phyloP scores from a whole-genome alignment of 768 basidiomycete genomes.

The Leccinum sublutescens region DNA sequence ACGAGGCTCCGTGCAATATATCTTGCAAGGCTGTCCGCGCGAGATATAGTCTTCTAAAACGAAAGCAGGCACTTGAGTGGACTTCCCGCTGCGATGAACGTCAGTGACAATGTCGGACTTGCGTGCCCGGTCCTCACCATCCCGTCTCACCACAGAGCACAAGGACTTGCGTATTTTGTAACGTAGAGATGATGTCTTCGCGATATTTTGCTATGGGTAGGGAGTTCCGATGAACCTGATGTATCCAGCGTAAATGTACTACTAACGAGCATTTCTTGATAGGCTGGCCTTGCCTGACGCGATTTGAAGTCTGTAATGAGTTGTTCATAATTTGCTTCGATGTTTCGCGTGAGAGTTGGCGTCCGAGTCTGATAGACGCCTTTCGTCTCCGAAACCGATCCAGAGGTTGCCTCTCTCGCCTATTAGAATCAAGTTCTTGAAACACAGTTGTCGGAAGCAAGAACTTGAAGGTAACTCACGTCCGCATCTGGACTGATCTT shows the following conservation, averaged over 20 bases:
- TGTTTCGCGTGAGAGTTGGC: slow-evolving; percentile 9
- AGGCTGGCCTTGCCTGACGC: slow-evolving; percentile 61
- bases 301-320: slow-evolving; percentile 56
- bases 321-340: slow-evolving; percentile 40
- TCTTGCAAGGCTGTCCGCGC: slow-evolving; percentile 78
- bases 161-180: slow-evolving; percentile 78
- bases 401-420: slow-evolving; percentile 19
- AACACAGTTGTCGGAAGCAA: neutral
- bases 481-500: slow-evolving; percentile 46
- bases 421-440: slow-evolving; percentile 6
- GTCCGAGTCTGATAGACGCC: slow-evolving; percentile 9
- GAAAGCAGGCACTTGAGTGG: slow-evolving; percentile 92
- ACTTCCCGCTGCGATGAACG: slow-evolving; percentile 71
- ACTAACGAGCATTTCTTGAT: slow-evolving; percentile 88
- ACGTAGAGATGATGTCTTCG: slow-evolving; percentile 60
- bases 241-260: neutral
- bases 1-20: slow-evolving; percentile 93
- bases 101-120: slow-evolving; percentile 21
- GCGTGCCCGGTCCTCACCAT: slow-evolving; percentile 51
- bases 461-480: slow-evolving; percentile 34
- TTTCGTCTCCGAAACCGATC: slow-evolving; percentile 20
- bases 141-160: slow-evolving; percentile 86
- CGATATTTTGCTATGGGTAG: slow-evolving; percentile 89
- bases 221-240: slow-evolving; percentile 68
- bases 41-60: slow-evolving; percentile 88